phyloP scores from a whole-genome alignment of 108 stramenopile species.

The Discostella pseudostelligera region DNA sequence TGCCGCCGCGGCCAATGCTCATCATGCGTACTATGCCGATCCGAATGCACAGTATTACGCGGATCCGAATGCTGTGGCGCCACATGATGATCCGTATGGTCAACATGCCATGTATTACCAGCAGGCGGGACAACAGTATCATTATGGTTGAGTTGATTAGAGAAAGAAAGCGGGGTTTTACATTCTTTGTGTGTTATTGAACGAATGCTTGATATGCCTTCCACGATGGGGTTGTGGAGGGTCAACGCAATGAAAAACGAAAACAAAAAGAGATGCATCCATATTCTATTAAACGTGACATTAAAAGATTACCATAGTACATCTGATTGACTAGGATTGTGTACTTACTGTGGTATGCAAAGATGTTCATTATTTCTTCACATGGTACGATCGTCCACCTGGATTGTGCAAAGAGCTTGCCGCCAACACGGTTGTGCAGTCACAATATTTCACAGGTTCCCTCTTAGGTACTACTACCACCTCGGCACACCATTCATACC shows the following conservation, averaged over 20 bases:
- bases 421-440: conserved; percentile 17
- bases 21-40: conserved; percentile 26
- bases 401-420: conserved; percentile 82
- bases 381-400: conserved; percentile 82
- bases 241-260: no score
- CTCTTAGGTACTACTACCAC: no score
- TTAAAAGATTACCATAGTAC: no score
- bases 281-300: no score
- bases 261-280: no score
- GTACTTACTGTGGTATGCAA: no score
- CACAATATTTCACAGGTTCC: no score
- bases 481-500: conserved; percentile 97
- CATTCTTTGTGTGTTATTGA: not conserved
- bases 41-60: conserved; percentile 26
- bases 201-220: not conserved
- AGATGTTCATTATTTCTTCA: conserved; percentile 33
- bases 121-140: conserved; percentile 42
- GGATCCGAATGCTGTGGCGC: conserved; percentile 28
- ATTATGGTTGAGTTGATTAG: conserved; percentile 23
- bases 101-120: conserved; percentile 40
- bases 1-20: conserved; percentile 8
- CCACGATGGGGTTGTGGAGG: not conserved
- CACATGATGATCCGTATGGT: conserved; percentile 38
- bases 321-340: no score
- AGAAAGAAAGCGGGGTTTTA: not conserved